Conservation (phyloP, 202 grass and related monocot genomes). For the Brachypodium distachyon region DNA sequence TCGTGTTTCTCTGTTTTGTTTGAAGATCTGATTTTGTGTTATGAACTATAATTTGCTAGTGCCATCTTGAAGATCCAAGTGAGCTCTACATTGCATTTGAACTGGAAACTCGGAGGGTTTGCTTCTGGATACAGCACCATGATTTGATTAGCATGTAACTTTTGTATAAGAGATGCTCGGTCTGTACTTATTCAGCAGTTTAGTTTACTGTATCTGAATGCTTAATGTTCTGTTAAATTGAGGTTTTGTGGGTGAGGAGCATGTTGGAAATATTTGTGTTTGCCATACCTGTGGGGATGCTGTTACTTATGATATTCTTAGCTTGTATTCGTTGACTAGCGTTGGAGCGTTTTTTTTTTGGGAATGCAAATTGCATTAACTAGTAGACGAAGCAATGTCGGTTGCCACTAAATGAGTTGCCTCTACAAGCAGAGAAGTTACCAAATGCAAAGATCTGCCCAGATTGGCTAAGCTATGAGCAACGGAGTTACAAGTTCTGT, state of each 20-base stretch:
- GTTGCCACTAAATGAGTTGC: no score
- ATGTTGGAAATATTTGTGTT: not conserved
- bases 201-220: not conserved
- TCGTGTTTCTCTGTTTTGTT: not conserved
- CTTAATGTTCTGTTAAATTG: not conserved
- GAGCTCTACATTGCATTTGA: not conserved
- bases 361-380: no score
- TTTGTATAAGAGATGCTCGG: not conserved
- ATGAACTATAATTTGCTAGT: constrained; percentile 33
- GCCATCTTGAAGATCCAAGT: constrained; percentile 31
- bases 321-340: no score
- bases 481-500: no score
- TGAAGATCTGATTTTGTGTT: not conserved
- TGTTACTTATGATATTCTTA: no score
- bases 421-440: no score
- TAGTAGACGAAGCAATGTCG: no score
- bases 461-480: no score
- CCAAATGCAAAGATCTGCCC: no score
- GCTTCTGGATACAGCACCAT: not conserved
- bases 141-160: not conserved
- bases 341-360: no score
- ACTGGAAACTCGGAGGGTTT: not conserved
- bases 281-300: not conserved
- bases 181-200: not conserved
- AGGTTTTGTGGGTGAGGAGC: not conserved